These are phyloP conservation scores for Termitomyces heimii DNA, from an alignment of 768 basidiomycete species.

Conservation along the genomic window DNA sequence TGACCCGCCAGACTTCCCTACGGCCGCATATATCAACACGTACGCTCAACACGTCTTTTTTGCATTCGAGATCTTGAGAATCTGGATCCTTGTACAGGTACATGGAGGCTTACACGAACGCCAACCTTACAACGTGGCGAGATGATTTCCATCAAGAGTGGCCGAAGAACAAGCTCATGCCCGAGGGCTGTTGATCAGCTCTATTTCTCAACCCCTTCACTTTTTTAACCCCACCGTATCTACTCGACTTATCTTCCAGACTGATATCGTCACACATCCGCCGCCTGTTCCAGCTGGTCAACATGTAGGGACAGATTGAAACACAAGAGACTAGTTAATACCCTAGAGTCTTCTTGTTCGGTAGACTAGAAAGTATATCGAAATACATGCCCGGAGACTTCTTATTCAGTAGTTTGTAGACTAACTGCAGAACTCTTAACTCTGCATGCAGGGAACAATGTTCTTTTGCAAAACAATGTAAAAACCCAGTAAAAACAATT, in stretches of 20 bases:
- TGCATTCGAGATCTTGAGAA: not conserved
- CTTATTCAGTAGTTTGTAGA: too few relatives aligned
- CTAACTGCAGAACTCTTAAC: too few relatives aligned
- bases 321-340: too few relatives aligned
- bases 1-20: conserved; percentile 71
- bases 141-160: conserved; percentile 26
- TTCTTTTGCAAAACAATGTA: too few relatives aligned
- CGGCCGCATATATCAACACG: conserved; percentile 68
- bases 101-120: conserved; percentile 32
- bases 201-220: not conserved
- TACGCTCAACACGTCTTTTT: conserved; percentile 24
- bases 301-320: too few relatives aligned
- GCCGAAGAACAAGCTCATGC: conserved; percentile 33
- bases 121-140: conserved; percentile 36
- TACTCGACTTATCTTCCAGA: not conserved
- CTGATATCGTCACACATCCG: too few relatives aligned
- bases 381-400: too few relatives aligned
- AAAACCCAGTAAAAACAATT: too few relatives aligned
- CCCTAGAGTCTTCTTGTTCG: too few relatives aligned
- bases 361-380: too few relatives aligned
- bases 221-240: not conserved
- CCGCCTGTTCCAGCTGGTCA: too few relatives aligned
- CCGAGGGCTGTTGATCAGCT: conserved; percentile 8
- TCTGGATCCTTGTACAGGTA: conserved; percentile 20
- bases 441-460: too few relatives aligned